Base-by-base conservation (phyloP, 2,329 filamentous ascomycete genomes). In the Tothia fuscella region DNA sequence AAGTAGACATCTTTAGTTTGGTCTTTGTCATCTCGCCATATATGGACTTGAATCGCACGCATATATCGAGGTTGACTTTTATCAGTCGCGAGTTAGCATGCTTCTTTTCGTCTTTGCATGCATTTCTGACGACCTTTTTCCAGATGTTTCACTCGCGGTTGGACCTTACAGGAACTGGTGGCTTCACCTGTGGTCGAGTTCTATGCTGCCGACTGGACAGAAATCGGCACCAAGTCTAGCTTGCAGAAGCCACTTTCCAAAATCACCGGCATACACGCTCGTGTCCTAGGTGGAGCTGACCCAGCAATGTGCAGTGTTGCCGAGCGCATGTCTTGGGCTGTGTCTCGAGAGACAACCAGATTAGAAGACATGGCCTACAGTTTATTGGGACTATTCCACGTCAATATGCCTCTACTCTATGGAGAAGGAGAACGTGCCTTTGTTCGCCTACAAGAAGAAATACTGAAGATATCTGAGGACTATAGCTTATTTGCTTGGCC, bases 261-360 rank as follows among this genome's bases (percentile, higher is more conserved):
- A 9, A 35, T 35, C 32, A 35, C 32, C 10, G 16, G 16, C 10
- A 35, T 35, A 14, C 13, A 13, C 7, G 21, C 19, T 7, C 12
- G 16, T 7, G 35, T 24, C 10, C 35, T 38, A 9, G 6, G 20
- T 7, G 35, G 20, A 38, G 25, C 9, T 33, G 7, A 9, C 6
- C 20, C 33, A 21, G 6, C 22, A 6, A 40, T 7, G 6, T 40
- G 13, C 7, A 43, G 39, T 3, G 16, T 54, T 24, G 24, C 26
- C 4, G 47, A 53, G 25, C 48, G 48, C 13, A 26, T 54, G 2
- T 44, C 45, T 4, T 55, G 53, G 54, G 48, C 49, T 22, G 17
- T n/a, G 10, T 19, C 30, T 13, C 43, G 50, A 10, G 13, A 47
- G 16, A 51, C 49, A 7, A 51, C 40, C 6, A 38, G 37, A 17